phyloP scores from a whole-genome alignment of 805 yeast species.

The Myxozyma sirexii region DNA sequence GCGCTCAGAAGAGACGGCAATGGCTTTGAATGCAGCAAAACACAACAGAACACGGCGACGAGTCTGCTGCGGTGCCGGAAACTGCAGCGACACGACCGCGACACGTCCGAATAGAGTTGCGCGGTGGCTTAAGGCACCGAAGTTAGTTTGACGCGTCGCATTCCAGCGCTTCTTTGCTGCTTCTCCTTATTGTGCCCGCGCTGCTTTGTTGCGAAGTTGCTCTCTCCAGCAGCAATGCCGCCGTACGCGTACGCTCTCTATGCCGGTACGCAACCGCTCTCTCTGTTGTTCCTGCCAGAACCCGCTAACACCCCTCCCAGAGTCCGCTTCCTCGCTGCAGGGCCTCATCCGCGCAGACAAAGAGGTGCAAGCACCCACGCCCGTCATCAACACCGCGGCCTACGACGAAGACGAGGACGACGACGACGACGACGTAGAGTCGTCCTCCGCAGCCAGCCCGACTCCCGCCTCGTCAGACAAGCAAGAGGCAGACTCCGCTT shows the following conservation, averaged over 20 bases:
- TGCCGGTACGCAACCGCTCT: conserved; percentile 26
- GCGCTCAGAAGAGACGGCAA: too few relatives aligned
- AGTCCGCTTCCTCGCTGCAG: conserved; percentile 27
- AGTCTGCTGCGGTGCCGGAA: too few relatives aligned
- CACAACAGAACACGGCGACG: too few relatives aligned
- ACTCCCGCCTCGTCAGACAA: not conserved
- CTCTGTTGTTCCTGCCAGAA: too few relatives aligned
- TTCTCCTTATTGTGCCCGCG: not conserved
- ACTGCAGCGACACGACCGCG: not conserved
- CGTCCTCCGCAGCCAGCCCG: conserved; percentile 1
- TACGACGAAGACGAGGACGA: conserved; percentile 21
- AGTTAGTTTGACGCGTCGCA: conserved; percentile 11
- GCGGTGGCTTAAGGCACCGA: conserved; percentile 4
- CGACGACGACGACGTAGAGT: conserved; percentile 13
- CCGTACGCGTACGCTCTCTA: conserved; percentile 18
- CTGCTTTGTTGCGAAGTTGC: not conserved
- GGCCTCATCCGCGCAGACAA: conserved; percentile 27
- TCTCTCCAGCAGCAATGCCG: conserved; percentile 1
- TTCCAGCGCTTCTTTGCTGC: not conserved
- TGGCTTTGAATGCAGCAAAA: too few relatives aligned
- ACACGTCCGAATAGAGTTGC: not conserved
- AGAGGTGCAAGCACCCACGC: conserved; percentile 1
- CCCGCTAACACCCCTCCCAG: too few relatives aligned
- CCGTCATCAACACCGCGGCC: not conserved
- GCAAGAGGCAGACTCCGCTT: not conserved